phyloP scores from a whole-genome alignment of 2,329 filamentous ascomycete species.

The Botryotinia globosa region DNA sequence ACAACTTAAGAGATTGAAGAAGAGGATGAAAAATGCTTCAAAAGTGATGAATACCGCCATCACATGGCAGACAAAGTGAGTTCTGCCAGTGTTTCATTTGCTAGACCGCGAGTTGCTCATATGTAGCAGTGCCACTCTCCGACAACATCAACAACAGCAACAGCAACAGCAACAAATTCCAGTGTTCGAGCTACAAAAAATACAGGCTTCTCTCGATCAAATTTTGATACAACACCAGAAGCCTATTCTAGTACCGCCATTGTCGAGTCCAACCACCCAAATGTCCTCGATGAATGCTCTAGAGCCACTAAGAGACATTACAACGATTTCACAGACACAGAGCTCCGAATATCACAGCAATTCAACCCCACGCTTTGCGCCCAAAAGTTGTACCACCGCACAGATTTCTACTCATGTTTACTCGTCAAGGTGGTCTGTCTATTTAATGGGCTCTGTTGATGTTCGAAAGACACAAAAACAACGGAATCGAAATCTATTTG shows the following conservation, averaged over 20 bases:
- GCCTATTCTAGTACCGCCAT: not conserved
- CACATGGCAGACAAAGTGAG: constrained; percentile 23
- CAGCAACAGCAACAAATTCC: not conserved
- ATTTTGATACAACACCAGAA: not conserved
- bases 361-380: not conserved
- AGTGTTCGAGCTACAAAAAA: not conserved
- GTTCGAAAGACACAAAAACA: not conserved
- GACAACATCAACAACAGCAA: too few species aligned
- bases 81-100: not conserved
- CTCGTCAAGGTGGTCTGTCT: not conserved
- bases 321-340: not conserved
- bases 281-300: too few species aligned
- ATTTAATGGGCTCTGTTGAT: not conserved
- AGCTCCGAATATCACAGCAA: not conserved
- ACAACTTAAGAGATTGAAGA: constrained; percentile 21
- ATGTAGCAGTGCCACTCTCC: not conserved
- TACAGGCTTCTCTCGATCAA: not conserved
- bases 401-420: not conserved
- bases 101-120: not conserved
- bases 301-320: not conserved
- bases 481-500: not conserved
- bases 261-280: not conserved
- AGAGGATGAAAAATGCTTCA: constrained; percentile 22
- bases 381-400: not conserved
- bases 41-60: constrained; percentile 14